Percentiles rank a stretch among this genome's conserved stretches.
These are phyloP conservation scores for Fraxinus pennsylvanica DNA, from an alignment of 257 asterid genomes.

Conservation along the genomic window DNA sequence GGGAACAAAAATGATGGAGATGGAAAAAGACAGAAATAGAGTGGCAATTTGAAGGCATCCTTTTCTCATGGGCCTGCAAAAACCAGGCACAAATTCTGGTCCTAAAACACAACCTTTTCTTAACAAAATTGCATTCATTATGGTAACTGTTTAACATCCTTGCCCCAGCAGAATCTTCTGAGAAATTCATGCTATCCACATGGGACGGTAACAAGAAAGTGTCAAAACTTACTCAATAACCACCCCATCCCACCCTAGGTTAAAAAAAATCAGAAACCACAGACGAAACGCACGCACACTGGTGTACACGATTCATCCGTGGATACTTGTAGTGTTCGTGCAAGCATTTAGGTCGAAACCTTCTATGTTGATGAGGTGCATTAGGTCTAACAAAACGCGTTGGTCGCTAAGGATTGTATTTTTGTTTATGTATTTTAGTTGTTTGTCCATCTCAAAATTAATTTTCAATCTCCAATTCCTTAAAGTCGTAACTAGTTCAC, in stretches of 20 bases:
- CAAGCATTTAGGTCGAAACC: background rate
- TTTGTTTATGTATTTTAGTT: background rate
- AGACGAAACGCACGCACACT: background rate
- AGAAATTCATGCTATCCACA: slow-evolving; percentile 3
- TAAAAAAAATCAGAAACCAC: background rate
- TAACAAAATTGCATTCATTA: background rate
- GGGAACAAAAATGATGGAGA: slow-evolving; percentile 28
- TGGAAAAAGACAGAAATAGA: slow-evolving; percentile 29
- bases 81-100: slow-evolving; percentile 59
- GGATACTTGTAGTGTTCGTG: background rate
- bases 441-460: background rate
- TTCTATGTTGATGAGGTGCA: background rate
- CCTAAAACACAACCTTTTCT: slow-evolving; percentile 32
- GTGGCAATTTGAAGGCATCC: slow-evolving; percentile 37
- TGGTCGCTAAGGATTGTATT: background rate
- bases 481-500: too few relatives aligned
- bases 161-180: slow-evolving; percentile 6
- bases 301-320: background rate
- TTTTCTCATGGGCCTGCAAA: slow-evolving; percentile 60
- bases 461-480: background rate
- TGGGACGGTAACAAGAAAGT: background rate
- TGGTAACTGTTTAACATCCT: slow-evolving; percentile 10
- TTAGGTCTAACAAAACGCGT: background rate
- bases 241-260: too few relatives aligned
- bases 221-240: background rate